Percentiles rank a stretch among this genome's conserved stretches.
These are phyloP conservation scores for Talaromyces amestolkiae DNA, from an alignment of 2,329 filamentous ascomycete species.

Conservation along the genomic window DNA sequence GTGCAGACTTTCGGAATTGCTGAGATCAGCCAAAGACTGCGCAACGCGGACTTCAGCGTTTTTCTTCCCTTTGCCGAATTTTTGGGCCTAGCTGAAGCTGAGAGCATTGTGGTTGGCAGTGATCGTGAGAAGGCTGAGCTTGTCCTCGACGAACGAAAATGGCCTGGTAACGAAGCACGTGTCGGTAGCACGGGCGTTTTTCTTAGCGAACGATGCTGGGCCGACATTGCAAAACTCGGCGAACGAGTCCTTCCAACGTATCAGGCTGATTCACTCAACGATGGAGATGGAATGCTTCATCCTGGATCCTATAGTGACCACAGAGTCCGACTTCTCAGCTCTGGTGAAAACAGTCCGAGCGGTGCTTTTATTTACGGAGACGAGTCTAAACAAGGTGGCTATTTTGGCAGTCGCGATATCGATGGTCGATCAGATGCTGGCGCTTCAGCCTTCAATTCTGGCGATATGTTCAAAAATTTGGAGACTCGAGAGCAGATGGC, in stretches of 20 bases:
- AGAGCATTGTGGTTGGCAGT: slow-evolving; percentile 82
- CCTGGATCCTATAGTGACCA: slow-evolving; percentile 47
- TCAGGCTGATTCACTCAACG: slow-evolving; percentile 56
- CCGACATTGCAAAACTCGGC: slow-evolving; percentile 75
- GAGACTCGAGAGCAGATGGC: slow-evolving; percentile 93
- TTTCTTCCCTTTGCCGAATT: slow-evolving; percentile 97
- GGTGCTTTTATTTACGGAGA: slow-evolving; percentile 64
- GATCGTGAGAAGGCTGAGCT: slow-evolving; percentile 89
- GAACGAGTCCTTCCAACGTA: slow-evolving; percentile 60
- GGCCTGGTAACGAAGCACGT: slow-evolving; percentile 87
- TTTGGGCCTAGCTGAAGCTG: slow-evolving; percentile 78
- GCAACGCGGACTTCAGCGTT: slow-evolving; percentile 90
- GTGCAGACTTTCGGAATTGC: slow-evolving; percentile 94
- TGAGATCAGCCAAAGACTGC: slow-evolving; percentile 89
- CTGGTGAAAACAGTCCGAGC: slow-evolving; percentile 48
- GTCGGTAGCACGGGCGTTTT: slow-evolving; percentile 93
- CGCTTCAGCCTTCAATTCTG: slow-evolving; percentile 81
- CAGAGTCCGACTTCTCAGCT: slow-evolving; percentile 55
- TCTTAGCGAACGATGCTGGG: slow-evolving; percentile 92
- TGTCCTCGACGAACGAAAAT: slow-evolving; percentile 86
- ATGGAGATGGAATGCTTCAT: slow-evolving; percentile 61
- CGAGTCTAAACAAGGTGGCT: slow-evolving; percentile 74
- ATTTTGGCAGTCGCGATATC: slow-evolving; percentile 71
- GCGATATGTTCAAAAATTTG: slow-evolving; percentile 97
- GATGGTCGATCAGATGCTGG: slow-evolving; percentile 90